phyloP scores from a whole-genome alignment of 441 rosid species.

The Croton laevigatus region DNA sequence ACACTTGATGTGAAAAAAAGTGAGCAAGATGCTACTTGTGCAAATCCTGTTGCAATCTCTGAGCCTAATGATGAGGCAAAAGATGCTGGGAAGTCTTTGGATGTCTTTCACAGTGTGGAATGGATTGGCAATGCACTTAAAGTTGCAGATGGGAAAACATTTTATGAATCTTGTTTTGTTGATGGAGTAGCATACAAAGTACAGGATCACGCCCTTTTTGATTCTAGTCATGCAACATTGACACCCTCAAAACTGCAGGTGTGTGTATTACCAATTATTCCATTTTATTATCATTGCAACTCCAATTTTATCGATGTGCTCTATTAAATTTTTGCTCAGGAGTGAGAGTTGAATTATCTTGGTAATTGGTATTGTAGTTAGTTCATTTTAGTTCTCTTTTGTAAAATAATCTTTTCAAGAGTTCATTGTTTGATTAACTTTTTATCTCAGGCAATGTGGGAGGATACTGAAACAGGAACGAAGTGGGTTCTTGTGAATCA shows the following conservation, averaged over 20 bases:
- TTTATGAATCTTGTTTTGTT: constrained; percentile 46
- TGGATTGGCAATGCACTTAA: constrained; percentile 47
- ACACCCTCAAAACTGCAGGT: constrained; percentile 69
- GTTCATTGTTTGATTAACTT: constrained; percentile 13
- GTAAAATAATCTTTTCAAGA: not conserved
- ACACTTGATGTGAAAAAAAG: constrained; percentile 27
- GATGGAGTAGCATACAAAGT: constrained; percentile 52
- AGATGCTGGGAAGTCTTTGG: constrained; percentile 26
- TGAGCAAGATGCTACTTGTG: constrained; percentile 28
- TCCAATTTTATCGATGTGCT: not conserved
- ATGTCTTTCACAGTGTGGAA: constrained; percentile 32
- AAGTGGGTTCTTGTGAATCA: constrained; percentile 56
- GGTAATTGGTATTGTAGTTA: not conserved
- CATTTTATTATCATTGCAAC: not conserved
- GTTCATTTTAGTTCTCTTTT: not conserved
- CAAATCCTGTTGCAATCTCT: constrained; percentile 31
- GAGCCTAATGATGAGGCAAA: constrained; percentile 22
- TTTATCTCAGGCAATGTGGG: constrained; percentile 67
- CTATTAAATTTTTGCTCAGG: not conserved
- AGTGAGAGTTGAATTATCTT: not conserved
- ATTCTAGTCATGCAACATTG: constrained; percentile 33
- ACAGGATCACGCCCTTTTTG: constrained; percentile 59
- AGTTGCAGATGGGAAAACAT: constrained; percentile 45
- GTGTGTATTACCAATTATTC: constrained; percentile 22
- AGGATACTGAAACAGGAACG: constrained; percentile 50